Conservation (phyloP, 768 basidiomycete species). For the Lactarius trivialis region DNA sequence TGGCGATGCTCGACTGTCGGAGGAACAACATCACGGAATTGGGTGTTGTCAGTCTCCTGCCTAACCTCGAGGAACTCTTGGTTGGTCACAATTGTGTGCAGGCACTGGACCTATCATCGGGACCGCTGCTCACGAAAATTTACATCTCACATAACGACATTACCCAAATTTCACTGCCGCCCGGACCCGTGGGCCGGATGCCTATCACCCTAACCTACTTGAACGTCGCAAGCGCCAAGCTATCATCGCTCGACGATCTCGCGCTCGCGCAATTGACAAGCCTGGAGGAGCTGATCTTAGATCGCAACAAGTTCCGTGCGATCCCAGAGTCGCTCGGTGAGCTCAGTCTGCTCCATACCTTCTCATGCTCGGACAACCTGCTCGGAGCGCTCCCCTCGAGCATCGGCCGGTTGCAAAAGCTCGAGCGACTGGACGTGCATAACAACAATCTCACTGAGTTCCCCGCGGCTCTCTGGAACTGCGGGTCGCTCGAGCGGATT, state of each 20-base stretch:
- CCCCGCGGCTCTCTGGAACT: constrained; percentile 77
- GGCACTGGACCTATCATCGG: constrained; percentile 71
- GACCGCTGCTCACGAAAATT: constrained; percentile 56
- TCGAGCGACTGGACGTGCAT: constrained; percentile 78
- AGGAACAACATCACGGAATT: constrained; percentile 80
- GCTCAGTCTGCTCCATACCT: constrained; percentile 57
- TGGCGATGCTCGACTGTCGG: constrained; percentile 75
- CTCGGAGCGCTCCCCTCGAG: constrained; percentile 67
- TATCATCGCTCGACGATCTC: constrained; percentile 73
- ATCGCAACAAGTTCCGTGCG: constrained; percentile 79
- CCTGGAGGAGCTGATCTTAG: constrained; percentile 65
- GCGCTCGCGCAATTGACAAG: constrained; percentile 66
- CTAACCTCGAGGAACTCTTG: constrained; percentile 56
- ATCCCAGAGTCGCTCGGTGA: constrained; percentile 82
- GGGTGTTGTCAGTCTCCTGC: constrained; percentile 58
- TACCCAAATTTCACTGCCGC: constrained; percentile 62
- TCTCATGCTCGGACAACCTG: constrained; percentile 90
- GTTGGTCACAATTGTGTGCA: constrained; percentile 83
- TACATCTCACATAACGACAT: constrained; percentile 87
- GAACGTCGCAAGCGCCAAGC: constrained; percentile 82
- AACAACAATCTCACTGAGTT: constrained; percentile 82
- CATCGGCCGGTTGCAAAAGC: constrained; percentile 68
- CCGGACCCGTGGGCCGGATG: constrained; percentile 38
- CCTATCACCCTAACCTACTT: constrained; percentile 64
- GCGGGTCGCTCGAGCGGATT: constrained; percentile 59